Conservation (phyloP, 1,284 basidiomycete genomes). For the Neotropicomus parvogracilis region DNA sequence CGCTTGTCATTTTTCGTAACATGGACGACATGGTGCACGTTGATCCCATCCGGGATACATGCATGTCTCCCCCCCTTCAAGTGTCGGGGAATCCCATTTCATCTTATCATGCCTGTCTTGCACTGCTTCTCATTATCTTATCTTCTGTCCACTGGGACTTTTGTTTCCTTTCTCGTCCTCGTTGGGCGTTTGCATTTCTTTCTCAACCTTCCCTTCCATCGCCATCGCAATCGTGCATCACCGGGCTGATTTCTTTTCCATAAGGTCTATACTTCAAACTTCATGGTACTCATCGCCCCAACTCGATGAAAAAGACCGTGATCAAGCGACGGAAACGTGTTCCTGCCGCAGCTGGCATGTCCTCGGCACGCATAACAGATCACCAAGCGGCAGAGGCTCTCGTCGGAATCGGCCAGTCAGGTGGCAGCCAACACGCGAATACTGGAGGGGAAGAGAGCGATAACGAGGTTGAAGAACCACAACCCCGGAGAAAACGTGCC, state of each 20-base stretch:
- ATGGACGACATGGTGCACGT: slow-evolving; percentile 21
- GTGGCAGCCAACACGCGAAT: slow-evolving; percentile 40
- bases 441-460: slow-evolving; percentile 55
- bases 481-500: slow-evolving; percentile 54
- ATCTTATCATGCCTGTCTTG: slow-evolving; percentile 24
- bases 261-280: slow-evolving; percentile 96
- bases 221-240: slow-evolving; percentile 5
- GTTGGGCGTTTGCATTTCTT: slow-evolving; percentile 2
- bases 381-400: slow-evolving; percentile 81
- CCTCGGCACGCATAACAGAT: slow-evolving; percentile 65
- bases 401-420: slow-evolving; percentile 66
- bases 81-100: slow-evolving; percentile 9
- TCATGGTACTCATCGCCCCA: slow-evolving; percentile 94
- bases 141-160: slow-evolving; percentile 17
- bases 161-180: slow-evolving; percentile 1
- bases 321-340: slow-evolving; percentile 98
- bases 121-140: slow-evolving; percentile 20
- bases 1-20: slow-evolving; percentile 22
- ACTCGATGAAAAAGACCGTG: slow-evolving; percentile 98
- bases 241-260: slow-evolving; percentile 19
- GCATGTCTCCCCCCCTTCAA: slow-evolving; percentile 20
- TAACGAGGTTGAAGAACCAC: slow-evolving; percentile 45
- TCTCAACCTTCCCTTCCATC: slow-evolving; percentile 3
- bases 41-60: slow-evolving; percentile 21
- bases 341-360: slow-evolving; percentile 58